A percentile compares a stretch with the other conserved stretches of the same genome.
Conservation (phyloP, 257 asterid genomes). For the Solanum gandarillasii region DNA sequence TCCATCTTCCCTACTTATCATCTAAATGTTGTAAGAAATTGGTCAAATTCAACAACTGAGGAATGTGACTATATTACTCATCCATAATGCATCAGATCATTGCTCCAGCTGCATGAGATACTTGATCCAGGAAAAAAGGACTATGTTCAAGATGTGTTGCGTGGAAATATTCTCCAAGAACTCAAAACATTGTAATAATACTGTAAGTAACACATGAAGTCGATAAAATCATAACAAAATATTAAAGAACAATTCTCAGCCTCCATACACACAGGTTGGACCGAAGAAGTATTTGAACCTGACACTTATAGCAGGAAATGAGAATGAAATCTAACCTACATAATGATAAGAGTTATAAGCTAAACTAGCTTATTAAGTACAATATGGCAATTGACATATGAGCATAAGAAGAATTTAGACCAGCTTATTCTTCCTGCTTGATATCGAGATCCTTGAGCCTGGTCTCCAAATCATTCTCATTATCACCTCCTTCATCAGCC, state of each 20-base stretch:
- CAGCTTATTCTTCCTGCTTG: constrained; percentile 43
- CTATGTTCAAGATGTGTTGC: neutral
- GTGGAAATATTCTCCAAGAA: neutral
- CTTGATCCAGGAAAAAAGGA: neutral
- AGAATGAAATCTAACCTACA: constrained; percentile 1
- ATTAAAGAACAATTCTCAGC: neutral
- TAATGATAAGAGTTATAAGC: neutral
- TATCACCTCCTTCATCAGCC: constrained; percentile 34
- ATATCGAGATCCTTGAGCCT: constrained; percentile 76
- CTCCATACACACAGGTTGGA: neutral
- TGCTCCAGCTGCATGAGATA: neutral
- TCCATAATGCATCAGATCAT: neutral
- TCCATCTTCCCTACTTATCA: neutral
- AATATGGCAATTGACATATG: neutral
- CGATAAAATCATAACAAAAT: neutral
- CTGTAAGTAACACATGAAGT: neutral
- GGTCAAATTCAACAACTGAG: neutral
- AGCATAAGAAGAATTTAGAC: neutral
- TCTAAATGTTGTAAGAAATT: neutral
- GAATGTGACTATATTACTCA: neutral
- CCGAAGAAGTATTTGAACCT: neutral
- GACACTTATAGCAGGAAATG: neutral
- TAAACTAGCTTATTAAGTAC: neutral
- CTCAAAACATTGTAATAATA: neutral
- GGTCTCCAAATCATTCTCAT: constrained; percentile 55